phyloP scores from a whole-genome alignment of 1,284 basidiomycete genomes.

The Hypsizygus ulmarius region DNA sequence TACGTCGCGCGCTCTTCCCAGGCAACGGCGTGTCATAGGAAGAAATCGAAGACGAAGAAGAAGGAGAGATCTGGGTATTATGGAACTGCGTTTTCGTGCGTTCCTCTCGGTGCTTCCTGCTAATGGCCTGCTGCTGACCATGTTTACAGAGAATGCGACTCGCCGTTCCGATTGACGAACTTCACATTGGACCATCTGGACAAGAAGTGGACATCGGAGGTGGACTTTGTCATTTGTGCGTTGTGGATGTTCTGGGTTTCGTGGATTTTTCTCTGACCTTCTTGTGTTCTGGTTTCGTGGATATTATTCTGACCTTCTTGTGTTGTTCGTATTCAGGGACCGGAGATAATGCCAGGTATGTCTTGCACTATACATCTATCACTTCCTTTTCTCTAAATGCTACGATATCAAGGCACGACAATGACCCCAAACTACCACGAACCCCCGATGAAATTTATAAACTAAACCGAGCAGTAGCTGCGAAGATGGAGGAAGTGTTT shows the following conservation, averaged over 20 bases:
- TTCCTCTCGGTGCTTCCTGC: constrained; percentile 12
- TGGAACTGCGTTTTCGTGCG: constrained; percentile 62
- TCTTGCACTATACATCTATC: constrained; percentile 2
- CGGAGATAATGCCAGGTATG: constrained; percentile 87
- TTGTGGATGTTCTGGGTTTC: constrained; percentile 6
- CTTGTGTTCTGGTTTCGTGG: background rate
- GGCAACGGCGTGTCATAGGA: constrained; percentile 63
- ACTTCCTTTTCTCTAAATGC: constrained; percentile 3
- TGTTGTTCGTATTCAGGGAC: constrained; percentile 70
- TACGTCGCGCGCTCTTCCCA: constrained; percentile 50
- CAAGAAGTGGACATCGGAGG: constrained; percentile 75
- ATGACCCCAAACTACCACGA: constrained; percentile 77
- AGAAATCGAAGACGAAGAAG: constrained; percentile 57
- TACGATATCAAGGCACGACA: constrained; percentile 70
- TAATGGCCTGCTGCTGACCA: constrained; percentile 6
- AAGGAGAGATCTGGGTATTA: constrained; percentile 49
- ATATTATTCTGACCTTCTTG: constrained; percentile 2
- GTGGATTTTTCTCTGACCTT: background rate
- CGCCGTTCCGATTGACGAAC: constrained; percentile 77
- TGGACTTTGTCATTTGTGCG: constrained; percentile 89
- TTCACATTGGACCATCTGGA: constrained; percentile 80
- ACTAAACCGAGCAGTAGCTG: constrained; percentile 67
- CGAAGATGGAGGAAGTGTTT: constrained; percentile 73
- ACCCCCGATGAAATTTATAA: constrained; percentile 81
- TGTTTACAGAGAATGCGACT: constrained; percentile 77